A percentile compares a stretch with the other conserved stretches of the same genome.
Evolutionary conservation across 1,284 basidiomycete species (phyloP).

Genomic region (Apiotrichum gracile): DNA sequence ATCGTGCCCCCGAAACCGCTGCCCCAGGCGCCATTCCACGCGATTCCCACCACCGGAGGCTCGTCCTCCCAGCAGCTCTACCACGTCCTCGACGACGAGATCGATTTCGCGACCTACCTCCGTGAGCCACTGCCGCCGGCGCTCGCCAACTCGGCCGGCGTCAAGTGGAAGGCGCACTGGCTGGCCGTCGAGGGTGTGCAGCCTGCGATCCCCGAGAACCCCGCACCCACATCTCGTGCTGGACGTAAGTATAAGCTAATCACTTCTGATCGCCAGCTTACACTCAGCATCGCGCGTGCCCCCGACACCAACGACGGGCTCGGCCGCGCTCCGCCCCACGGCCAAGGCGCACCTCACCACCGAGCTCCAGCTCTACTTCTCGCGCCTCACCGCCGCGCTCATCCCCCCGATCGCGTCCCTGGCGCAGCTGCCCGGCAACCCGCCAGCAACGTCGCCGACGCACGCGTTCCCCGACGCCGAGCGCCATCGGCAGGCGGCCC

Average conservation of each 20-base stretch:
- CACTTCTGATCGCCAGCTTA: neutral
- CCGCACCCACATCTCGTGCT: conserved; percentile 52
- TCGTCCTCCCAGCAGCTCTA: conserved; percentile 63
- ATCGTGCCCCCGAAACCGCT: conserved; percentile 43
- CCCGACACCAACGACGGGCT: conserved; percentile 28
- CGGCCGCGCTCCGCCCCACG: conserved; percentile 31
- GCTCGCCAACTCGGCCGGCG: conserved; percentile 37
- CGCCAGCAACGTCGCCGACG: conserved; percentile 11
- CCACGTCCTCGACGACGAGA: conserved; percentile 91
- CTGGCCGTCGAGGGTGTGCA: conserved; percentile 97
- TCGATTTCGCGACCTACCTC: conserved; percentile 87
- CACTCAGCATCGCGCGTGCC: conserved; percentile 25
- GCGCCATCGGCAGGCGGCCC: conserved; percentile 71
- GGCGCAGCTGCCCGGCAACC: conserved; percentile 19
- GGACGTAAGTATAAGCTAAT: conserved; percentile 24
- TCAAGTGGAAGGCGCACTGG: conserved; percentile 72
- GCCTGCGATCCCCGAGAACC: conserved; percentile 93
- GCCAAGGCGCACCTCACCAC: conserved; percentile 91
- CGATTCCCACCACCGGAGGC: conserved; percentile 27
- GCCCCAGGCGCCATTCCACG: conserved; percentile 61
- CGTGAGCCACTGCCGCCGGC: conserved; percentile 48
- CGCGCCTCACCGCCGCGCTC: conserved; percentile 78
- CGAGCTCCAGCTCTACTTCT: conserved; percentile 93
- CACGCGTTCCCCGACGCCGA: conserved; percentile 37
- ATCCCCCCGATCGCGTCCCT: conserved; percentile 57